Evolutionary conservation across 2,329 filamentous ascomycete species (phyloP).

Genomic region (Talaromyces rugulosus): DNA sequence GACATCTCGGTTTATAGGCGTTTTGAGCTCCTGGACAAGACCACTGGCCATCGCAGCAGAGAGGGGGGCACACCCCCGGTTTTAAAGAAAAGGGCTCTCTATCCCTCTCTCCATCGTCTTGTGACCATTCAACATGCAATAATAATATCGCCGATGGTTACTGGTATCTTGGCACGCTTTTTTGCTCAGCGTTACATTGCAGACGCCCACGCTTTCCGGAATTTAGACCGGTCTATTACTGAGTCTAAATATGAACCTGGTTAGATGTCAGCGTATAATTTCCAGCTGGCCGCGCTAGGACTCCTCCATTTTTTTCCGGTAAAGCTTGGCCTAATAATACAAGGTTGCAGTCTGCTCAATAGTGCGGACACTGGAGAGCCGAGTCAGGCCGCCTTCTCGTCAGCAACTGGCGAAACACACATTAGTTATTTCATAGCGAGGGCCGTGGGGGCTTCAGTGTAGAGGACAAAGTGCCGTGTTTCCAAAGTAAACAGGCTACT

Average conservation of each 20-base stretch:
- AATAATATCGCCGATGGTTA: background rate
- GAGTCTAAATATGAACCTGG: background rate
- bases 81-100: background rate
- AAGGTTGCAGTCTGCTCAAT: background rate
- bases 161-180: background rate
- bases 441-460: background rate
- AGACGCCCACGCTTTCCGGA: background rate
- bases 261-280: background rate
- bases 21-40: background rate
- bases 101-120: background rate
- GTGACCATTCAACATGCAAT: background rate
- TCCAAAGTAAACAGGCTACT: background rate
- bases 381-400: background rate
- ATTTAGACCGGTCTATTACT: background rate
- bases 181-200: background rate
- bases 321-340: background rate
- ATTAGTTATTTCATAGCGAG: background rate
- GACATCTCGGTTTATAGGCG: background rate
- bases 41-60: background rate
- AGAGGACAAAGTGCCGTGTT: background rate
- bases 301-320: background rate
- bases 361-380: background rate
- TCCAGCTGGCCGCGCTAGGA: no score
- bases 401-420: background rate
- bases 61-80: background rate